phyloP scores from a whole-genome alignment of 768 basidiomycete genomes.

The Agrocybe praecox region DNA sequence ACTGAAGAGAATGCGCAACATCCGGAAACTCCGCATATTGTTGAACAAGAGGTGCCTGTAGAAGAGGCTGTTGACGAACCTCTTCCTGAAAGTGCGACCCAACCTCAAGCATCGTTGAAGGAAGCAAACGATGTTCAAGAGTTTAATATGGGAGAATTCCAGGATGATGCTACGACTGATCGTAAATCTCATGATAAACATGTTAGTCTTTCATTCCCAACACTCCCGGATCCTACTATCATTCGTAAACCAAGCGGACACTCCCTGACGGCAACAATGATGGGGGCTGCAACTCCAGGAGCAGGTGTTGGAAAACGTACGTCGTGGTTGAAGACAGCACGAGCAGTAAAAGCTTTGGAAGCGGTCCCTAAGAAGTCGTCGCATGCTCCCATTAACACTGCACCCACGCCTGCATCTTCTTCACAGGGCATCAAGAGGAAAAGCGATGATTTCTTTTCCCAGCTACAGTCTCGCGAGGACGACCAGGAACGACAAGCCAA shows the following conservation, averaged over 20 bases:
- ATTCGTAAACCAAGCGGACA: conserved; percentile 63
- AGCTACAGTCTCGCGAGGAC: conserved; percentile 24
- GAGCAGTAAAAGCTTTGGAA: conserved; percentile 73
- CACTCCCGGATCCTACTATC: conserved; percentile 69
- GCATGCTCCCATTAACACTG: conserved; percentile 14
- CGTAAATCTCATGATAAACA: conserved; percentile 34
- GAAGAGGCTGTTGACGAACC: not conserved
- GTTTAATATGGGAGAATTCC: conserved; percentile 7
- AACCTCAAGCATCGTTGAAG: not conserved
- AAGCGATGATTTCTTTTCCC: conserved; percentile 50
- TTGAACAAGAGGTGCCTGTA: not conserved
- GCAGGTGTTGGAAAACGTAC: conserved; percentile 62
- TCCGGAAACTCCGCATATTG: not conserved
- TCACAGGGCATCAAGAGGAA: conserved; percentile 59
- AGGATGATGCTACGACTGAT: conserved; percentile 13
- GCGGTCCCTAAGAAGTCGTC: conserved; percentile 40
- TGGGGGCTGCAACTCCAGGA: conserved; percentile 44
- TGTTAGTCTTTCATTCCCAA: conserved; percentile 51
- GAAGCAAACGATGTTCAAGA: conserved; percentile 4
- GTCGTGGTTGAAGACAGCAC: conserved; percentile 80
- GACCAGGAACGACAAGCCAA: conserved; percentile 51
- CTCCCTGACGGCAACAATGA: conserved; percentile 27
- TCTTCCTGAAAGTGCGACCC: not conserved
- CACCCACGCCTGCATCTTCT: not conserved
- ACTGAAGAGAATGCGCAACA: not conserved